phyloP scores from a whole-genome alignment of 257 asterid genomes.

The Capsicum rhomboideum region DNA sequence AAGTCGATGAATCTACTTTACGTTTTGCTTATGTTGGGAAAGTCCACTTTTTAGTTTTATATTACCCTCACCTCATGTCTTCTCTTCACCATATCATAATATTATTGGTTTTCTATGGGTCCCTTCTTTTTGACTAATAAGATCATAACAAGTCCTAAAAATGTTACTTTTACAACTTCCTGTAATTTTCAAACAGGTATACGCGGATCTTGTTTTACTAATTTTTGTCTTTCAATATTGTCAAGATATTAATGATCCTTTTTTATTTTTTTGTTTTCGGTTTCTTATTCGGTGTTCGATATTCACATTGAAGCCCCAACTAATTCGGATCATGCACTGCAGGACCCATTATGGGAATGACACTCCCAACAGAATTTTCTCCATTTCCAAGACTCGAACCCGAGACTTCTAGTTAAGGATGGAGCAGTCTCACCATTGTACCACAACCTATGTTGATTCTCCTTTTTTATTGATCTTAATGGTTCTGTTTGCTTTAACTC shows the following conservation, averaged over 20 bases:
- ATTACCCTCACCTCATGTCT: neutral
- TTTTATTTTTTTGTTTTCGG: too few species aligned
- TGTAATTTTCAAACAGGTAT: neutral
- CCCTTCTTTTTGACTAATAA: constrained; percentile 19
- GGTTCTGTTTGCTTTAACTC: neutral
- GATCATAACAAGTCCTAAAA: neutral
- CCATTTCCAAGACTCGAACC: too few species aligned
- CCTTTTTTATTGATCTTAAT: neutral
- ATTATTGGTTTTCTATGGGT: neutral
- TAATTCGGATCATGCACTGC: too few species aligned
- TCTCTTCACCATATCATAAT: constrained; percentile 22
- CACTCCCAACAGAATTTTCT: too few species aligned
- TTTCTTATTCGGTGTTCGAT: too few species aligned
- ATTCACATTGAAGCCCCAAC: too few species aligned
- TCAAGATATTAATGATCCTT: neutral
- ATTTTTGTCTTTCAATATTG: neutral
- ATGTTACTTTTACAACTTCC: neutral
- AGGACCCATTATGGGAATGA: too few species aligned
- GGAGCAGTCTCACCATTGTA: too few species aligned
- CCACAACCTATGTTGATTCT: too few species aligned
- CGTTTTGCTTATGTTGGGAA: constrained; percentile 12
- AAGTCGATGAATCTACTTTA: neutral
- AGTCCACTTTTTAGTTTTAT: constrained; percentile 10
- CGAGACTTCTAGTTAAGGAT: too few species aligned
- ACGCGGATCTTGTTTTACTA: neutral